Conservation (phyloP, 225 moss, liverwort and hornwort species). For the Asterella californica region DNA sequence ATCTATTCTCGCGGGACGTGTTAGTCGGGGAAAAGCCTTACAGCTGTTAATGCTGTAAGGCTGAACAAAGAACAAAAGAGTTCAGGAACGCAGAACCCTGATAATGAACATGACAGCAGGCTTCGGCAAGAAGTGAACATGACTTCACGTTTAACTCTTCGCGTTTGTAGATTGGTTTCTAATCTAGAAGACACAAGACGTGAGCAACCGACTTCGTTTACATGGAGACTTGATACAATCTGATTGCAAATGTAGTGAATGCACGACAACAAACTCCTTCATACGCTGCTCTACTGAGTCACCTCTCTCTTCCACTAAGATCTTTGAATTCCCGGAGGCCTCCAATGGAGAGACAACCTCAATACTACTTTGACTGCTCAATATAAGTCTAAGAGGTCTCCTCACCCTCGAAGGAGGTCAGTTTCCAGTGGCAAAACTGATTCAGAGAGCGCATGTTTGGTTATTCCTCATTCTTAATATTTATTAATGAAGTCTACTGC, state of each 20-base stretch:
- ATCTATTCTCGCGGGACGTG: background rate
- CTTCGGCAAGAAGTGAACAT: background rate
- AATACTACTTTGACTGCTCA: too few relatives aligned
- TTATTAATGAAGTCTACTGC: too few relatives aligned
- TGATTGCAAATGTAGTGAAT: background rate
- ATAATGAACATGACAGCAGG: background rate
- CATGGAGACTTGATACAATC: background rate
- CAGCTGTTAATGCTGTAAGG: too few relatives aligned
- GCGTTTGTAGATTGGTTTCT: background rate
- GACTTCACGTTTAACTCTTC: background rate
- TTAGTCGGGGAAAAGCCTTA: background rate
- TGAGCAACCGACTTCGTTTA: background rate
- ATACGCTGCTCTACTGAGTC: background rate
- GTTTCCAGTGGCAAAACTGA: background rate
- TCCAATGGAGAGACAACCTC: too few relatives aligned
- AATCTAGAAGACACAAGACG: background rate
- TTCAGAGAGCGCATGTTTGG: background rate
- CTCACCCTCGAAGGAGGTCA: too few relatives aligned
- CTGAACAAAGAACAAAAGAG: background rate
- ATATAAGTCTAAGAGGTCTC: too few relatives aligned
- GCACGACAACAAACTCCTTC: background rate
- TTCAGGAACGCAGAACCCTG: background rate
- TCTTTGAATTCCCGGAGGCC: background rate
- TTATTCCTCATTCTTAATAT: too few relatives aligned
- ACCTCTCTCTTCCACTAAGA: background rate